Evolutionary conservation across 2,329 filamentous ascomycete species (phyloP), one percentile per base, ranked within the genome.

Genomic region (Trichoderma koningiopsis): DNA sequence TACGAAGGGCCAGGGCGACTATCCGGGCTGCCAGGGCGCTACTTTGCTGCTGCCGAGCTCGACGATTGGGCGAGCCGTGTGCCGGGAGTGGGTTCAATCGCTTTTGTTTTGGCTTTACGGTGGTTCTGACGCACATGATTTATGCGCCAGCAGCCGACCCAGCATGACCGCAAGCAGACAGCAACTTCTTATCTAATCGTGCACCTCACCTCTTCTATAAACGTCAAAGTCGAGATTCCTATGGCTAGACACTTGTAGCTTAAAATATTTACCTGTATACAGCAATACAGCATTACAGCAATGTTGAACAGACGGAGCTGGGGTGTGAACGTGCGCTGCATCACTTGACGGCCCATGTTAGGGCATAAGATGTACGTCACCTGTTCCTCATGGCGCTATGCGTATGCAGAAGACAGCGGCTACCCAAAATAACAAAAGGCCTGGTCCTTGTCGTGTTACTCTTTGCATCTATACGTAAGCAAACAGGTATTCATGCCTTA

Each of bases 281-380:
- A 22, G 47, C 47, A 27, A 27, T 27, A 27, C 27, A 22, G 47
- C 47, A 27, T 2, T 27, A 27, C 27, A 22, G 47, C 47, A 49
- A 49, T 11, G 22, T 13, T 11, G n/a, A 10, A 49, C 11, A 14
- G 47, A 24, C n/a, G 47, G 55, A n/a, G 29, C 55, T 19, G 55
- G 22, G 55, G 19, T 7, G 31, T 14, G 11, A 19, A 31, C 14
- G 37, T 35, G 37, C 7, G 63, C 58, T 66, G 29, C 63, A 66
- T 66, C 63, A 66, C 24, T 49, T 43, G 24, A n/a, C 19, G 27
- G 62, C 47, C 53, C 35, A 66, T 37, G n/a, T 66, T 66, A 66
- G 63, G 63, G 63, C 63, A 66, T 49, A 58, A 66, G 37, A 58
- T 13, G 62, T 52, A 65, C 62, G 62, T 65, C 62, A 65, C 52